A percentile compares a stretch with the other conserved stretches of the same genome.
Conservation (phyloP, 2,329 filamentous ascomycete genomes). For the Hymenoscyphus fructigenus region DNA sequence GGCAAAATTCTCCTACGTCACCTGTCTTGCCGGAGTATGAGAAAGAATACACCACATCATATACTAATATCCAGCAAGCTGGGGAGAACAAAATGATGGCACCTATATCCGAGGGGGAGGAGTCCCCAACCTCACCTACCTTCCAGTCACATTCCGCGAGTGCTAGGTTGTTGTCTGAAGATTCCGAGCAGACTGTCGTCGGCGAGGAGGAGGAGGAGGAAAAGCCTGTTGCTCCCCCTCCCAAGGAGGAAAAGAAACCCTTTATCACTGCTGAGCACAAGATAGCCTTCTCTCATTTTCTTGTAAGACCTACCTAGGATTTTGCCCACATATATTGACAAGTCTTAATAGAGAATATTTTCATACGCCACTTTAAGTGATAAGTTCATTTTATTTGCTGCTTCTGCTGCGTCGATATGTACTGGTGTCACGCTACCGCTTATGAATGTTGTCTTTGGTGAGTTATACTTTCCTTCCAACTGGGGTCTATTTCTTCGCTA, state of each 20-base stretch:
- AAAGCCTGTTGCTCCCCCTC: background rate
- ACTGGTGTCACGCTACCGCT: slow-evolving; percentile 55
- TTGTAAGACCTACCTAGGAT: slow-evolving; percentile 9
- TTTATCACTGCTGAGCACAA: slow-evolving; percentile 15
- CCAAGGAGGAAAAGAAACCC: slow-evolving; percentile 12
- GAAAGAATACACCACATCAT: background rate
- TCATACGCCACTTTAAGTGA: slow-evolving; percentile 22
- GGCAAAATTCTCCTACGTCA: background rate
- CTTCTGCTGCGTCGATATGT: slow-evolving; percentile 49
- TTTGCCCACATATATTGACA: slow-evolving; percentile 1
- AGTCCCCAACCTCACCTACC: slow-evolving; percentile 13
- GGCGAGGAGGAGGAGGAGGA: slow-evolving; percentile 6
- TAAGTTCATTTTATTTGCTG: slow-evolving; percentile 31
- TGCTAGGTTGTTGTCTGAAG: slow-evolving; percentile 2
- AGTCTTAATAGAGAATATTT: slow-evolving; percentile 24
- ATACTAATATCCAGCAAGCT: background rate
- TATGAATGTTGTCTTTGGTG: slow-evolving; percentile 57
- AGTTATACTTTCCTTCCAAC: slow-evolving; percentile 31
- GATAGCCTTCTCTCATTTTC: slow-evolving; percentile 18
- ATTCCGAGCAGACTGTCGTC: background rate
- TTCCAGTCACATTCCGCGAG: slow-evolving; percentile 3
- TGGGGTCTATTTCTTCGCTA: background rate
- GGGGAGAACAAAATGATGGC: background rate
- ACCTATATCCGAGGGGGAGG: background rate
- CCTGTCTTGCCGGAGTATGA: background rate